Evolutionary conservation across 345 rosid genomes (phyloP).

Genomic region (Melaleuca quinquenervia): DNA sequence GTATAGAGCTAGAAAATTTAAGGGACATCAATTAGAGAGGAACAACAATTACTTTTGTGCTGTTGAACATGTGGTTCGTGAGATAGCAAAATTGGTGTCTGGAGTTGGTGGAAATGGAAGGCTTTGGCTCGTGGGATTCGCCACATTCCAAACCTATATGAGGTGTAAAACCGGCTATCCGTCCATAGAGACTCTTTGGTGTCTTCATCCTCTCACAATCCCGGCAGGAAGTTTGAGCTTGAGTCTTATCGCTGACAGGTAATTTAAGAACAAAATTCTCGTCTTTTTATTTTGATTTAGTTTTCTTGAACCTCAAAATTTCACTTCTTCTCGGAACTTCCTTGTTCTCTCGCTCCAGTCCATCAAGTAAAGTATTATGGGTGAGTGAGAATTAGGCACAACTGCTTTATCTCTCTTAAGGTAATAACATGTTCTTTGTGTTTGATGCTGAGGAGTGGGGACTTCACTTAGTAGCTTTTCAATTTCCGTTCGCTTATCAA

Average conservation of each 20-base stretch:
- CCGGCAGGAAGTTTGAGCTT: slow-evolving; percentile 68
- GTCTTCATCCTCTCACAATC: slow-evolving; percentile 59
- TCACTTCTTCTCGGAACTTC: not conserved
- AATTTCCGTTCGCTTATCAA: not conserved
- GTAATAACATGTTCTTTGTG: not conserved
- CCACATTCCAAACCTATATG: slow-evolving; percentile 76
- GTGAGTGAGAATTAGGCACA: not conserved
- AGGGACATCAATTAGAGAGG: slow-evolving; percentile 9
- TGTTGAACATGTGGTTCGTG: slow-evolving; percentile 64
- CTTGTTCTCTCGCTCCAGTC: not conserved
- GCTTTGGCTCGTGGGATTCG: slow-evolving; percentile 73
- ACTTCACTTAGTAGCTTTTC: not conserved
- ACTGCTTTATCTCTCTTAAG: not conserved
- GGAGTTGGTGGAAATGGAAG: slow-evolving; percentile 40
- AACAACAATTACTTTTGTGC: slow-evolving; percentile 17
- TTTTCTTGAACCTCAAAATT: not conserved
- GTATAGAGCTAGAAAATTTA: slow-evolving; percentile 25
- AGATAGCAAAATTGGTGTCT: slow-evolving; percentile 51
- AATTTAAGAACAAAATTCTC: not conserved
- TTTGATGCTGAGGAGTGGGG: not conserved
- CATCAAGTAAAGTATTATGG: not conserved
- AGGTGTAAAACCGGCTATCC: slow-evolving; percentile 67
- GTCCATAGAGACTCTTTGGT: slow-evolving; percentile 55
- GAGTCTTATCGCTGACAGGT: slow-evolving; percentile 80
- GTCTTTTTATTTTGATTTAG: not conserved